phyloP scores from a whole-genome alignment of 2,329 filamentous ascomycete genomes.

The Fusarium liriodendri region DNA sequence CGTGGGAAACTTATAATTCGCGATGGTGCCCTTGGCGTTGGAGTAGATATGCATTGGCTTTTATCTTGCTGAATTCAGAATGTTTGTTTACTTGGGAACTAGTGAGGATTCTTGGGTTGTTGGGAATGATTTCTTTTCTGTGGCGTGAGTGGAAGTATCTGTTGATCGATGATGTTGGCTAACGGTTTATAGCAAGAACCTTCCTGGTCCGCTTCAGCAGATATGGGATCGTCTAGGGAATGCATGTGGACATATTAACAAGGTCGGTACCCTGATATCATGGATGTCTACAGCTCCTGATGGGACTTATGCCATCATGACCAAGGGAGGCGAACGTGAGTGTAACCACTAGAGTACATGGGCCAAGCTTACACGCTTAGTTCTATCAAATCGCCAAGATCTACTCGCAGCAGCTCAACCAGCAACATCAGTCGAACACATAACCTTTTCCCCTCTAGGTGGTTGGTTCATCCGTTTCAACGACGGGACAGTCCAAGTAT shows the following conservation, averaged over 20 bases:
- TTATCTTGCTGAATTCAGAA: background rate
- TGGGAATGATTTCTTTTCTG: constrained; percentile 22
- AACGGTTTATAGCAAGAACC: constrained; percentile 7
- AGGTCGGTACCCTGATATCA: constrained; percentile 19
- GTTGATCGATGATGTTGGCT: background rate
- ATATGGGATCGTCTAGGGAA: constrained; percentile 18
- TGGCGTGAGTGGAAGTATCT: constrained; percentile 2
- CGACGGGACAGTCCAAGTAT: constrained; percentile 23
- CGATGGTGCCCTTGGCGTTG: background rate
- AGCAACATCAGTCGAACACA: constrained; percentile 8
- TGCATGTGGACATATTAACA: background rate
- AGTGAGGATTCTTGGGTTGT: constrained; percentile 18
- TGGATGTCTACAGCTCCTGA: constrained; percentile 23
- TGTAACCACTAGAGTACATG: background rate
- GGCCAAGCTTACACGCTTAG: background rate
- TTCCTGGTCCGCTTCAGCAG: constrained; percentile 15
- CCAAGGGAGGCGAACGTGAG: constrained; percentile 25
- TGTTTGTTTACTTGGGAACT: constrained; percentile 23
- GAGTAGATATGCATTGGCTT: background rate
- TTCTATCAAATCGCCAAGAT: constrained; percentile 20
- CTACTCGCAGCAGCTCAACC: constrained; percentile 8
- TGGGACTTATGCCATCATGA: constrained; percentile 24
- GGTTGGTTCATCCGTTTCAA: constrained; percentile 22
- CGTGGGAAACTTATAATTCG: background rate
- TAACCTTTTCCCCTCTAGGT: constrained; percentile 12